These are phyloP conservation scores for Claviceps pazoutovae DNA, from an alignment of 2,329 filamentous ascomycete genomes.

Conservation along the genomic window DNA sequence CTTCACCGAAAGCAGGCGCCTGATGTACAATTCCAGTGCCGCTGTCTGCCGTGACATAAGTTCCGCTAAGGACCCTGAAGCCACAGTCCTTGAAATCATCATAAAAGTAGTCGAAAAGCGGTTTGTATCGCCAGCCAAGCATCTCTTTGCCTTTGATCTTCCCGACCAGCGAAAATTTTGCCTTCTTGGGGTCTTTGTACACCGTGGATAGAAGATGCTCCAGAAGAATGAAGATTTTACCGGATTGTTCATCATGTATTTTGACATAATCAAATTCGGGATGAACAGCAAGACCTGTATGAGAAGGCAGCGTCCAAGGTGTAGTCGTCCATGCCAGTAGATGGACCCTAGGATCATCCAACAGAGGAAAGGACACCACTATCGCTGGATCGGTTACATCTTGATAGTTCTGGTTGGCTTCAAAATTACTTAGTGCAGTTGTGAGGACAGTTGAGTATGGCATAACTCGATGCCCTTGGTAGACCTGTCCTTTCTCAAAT, in stretches of 20 bases:
- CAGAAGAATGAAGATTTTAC: slow-evolving; percentile 73
- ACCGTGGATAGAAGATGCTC: slow-evolving; percentile 71
- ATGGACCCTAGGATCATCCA: slow-evolving; percentile 60
- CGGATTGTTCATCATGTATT: slow-evolving; percentile 67
- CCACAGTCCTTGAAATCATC: slow-evolving; percentile 75
- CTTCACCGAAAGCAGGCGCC: slow-evolving; percentile 84
- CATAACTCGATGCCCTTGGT: slow-evolving; percentile 85
- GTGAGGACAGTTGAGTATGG: slow-evolving; percentile 86
- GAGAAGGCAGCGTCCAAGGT: slow-evolving; percentile 71
- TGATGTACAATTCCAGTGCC: slow-evolving; percentile 93
- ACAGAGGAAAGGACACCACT: slow-evolving; percentile 73
- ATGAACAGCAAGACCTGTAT: slow-evolving; percentile 63
- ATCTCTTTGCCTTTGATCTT: slow-evolving; percentile 55
- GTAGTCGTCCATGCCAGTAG: slow-evolving; percentile 85
- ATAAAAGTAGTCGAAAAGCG: slow-evolving; percentile 80
- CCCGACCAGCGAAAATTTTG: slow-evolving; percentile 55
- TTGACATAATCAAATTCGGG: slow-evolving; percentile 81
- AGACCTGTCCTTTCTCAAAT: slow-evolving; percentile 79
- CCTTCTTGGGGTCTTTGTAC: slow-evolving; percentile 67
- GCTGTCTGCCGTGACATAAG: slow-evolving; percentile 77
- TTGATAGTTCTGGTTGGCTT: slow-evolving; percentile 89
- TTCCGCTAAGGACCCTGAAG: slow-evolving; percentile 70
- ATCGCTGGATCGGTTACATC: slow-evolving; percentile 83
- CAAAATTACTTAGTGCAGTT: slow-evolving; percentile 84
- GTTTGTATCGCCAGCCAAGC: slow-evolving; percentile 61